These are phyloP conservation scores for Phlebiopsis gigantea DNA, from an alignment of 768 basidiomycete species.

Conservation along the genomic window DNA sequence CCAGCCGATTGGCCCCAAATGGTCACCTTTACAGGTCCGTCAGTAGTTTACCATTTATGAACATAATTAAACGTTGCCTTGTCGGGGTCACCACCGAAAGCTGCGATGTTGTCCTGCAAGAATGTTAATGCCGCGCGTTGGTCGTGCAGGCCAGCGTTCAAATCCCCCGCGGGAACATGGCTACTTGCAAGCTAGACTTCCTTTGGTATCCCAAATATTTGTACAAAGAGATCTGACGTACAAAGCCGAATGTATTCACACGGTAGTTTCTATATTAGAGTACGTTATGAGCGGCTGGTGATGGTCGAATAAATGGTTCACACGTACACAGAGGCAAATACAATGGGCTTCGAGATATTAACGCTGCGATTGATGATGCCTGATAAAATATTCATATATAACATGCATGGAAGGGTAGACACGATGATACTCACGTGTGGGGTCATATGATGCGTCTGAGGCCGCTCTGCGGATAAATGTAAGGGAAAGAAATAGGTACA, in stretches of 20 bases:
- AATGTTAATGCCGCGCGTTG: conserved; percentile 55
- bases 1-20: conserved; percentile 39
- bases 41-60: conserved; percentile 34
- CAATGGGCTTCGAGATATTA: conserved; percentile 42
- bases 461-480: conserved; percentile 31
- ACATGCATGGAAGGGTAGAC: neutral
- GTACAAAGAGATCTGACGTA: conserved; percentile 22
- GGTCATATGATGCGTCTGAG: conserved; percentile 37
- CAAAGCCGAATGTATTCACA: conserved; percentile 54
- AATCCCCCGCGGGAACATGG: conserved; percentile 38
- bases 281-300: neutral
- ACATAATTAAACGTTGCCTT: conserved; percentile 20
- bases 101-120: conserved; percentile 58
- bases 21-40: conserved; percentile 28
- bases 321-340: conserved; percentile 40
- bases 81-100: conserved; percentile 43
- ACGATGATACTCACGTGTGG: conserved; percentile 34
- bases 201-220: neutral
- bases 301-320: neutral
- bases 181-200: conserved; percentile 40
- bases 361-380: conserved; percentile 46
- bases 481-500: neutral
- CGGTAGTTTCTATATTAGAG: conserved; percentile 43
- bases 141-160: conserved; percentile 39
- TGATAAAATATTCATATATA: conserved; percentile 16